phyloP scores from a whole-genome alignment of 257 asterid species.

The Verbena officinalis region DNA sequence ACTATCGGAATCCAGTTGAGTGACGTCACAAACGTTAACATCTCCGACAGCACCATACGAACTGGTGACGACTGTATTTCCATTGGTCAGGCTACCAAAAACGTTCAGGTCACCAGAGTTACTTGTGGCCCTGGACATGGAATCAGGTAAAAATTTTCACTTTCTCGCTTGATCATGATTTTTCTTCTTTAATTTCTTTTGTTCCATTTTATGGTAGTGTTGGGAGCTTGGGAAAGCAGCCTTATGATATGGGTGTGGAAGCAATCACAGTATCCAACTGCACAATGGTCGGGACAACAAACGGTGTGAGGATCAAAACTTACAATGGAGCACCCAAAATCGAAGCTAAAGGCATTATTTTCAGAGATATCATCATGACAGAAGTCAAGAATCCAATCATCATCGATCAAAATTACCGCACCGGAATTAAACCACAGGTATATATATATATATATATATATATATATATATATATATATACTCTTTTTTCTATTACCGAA shows the following conservation, averaged over 20 bases:
- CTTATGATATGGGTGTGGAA: constrained; percentile 39
- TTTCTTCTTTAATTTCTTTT: no score
- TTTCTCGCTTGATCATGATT: no score
- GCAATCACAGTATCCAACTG: constrained; percentile 50
- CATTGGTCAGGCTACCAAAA: constrained; percentile 47
- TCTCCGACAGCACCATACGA: constrained; percentile 49
- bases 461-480: no score
- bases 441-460: no score
- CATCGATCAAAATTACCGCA: constrained; percentile 70
- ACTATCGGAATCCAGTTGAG: constrained; percentile 75
- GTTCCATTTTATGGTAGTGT: constrained; percentile 35
- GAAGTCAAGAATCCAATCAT: constrained; percentile 64
- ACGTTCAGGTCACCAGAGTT: constrained; percentile 35
- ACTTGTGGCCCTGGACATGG: constrained; percentile 74
- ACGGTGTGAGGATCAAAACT: constrained; percentile 81
- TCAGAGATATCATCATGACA: constrained; percentile 48
- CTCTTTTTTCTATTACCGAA: no score
- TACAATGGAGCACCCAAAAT: constrained; percentile 50
- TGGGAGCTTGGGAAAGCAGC: constrained; percentile 81
- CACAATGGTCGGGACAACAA: constrained; percentile 58
- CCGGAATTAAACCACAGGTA: constrained; percentile 40
- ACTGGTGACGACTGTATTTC: constrained; percentile 66
- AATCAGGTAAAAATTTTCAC: constrained; percentile 38
- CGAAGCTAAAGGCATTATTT: constrained; percentile 39
- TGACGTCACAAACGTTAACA: constrained; percentile 32